Evolutionary conservation across 495 filamentous ascomycete genomes (phyloP).

Genomic region (Beverwykella pulmonaria): DNA sequence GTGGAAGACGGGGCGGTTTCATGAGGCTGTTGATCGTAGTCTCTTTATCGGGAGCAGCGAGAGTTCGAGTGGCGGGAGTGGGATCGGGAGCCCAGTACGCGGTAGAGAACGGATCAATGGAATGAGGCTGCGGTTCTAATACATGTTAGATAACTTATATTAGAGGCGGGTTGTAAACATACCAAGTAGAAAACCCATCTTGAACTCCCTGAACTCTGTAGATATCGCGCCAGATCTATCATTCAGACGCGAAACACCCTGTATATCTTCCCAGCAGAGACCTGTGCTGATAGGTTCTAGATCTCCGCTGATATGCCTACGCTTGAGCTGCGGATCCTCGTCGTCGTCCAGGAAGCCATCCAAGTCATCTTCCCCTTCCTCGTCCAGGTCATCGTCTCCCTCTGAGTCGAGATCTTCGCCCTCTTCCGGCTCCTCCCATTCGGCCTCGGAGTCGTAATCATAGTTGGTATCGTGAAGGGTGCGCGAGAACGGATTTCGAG

Average conservation of each 20-base stretch:
- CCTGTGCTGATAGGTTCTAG: constrained; percentile 76
- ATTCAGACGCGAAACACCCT: constrained; percentile 47
- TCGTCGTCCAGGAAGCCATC: constrained; percentile 78
- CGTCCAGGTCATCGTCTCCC: constrained; percentile 75
- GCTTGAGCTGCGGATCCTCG: constrained; percentile 41
- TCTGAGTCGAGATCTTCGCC: constrained; percentile 77
- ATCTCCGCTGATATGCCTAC: constrained; percentile 62
- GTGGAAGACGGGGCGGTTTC: constrained; percentile 33
- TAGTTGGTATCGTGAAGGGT: constrained; percentile 74
- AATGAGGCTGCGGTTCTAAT: constrained; percentile 47
- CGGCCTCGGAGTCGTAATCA: constrained; percentile 94
- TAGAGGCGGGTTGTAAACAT: constrained; percentile 37
- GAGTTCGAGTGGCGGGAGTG: constrained; percentile 6
- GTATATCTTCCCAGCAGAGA: constrained; percentile 74
- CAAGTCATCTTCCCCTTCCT: constrained; percentile 66
- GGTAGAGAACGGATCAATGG: constrained; percentile 85
- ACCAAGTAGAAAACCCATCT: constrained; percentile 75
- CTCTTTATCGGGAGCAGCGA: constrained; percentile 19
- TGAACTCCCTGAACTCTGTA: constrained; percentile 56
- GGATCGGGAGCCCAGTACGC: constrained; percentile 68
- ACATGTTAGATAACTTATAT: constrained; percentile 15
- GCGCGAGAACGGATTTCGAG: constrained; percentile 69
- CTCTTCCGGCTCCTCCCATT: constrained; percentile 86
- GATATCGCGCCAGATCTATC: constrained; percentile 48
- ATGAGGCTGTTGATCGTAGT: constrained; percentile 44